Conservation (phyloP, 2,329 filamentous ascomycete genomes). For the Paecilomyces variotii region DNA sequence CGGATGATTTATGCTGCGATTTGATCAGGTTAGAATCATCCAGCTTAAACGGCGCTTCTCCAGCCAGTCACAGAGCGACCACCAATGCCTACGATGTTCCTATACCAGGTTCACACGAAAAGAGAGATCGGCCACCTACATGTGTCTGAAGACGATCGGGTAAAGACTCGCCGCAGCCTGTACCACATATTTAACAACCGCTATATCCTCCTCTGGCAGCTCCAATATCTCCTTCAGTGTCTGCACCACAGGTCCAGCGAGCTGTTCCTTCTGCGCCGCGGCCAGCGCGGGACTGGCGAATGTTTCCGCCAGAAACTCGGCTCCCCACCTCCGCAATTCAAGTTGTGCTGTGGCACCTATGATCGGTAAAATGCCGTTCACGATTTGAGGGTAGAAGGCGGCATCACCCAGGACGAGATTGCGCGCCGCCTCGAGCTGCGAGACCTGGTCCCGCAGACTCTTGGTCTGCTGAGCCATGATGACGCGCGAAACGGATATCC, state of each 20-base stretch:
- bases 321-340: conserved; percentile 88
- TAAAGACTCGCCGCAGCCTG: conserved; percentile 90
- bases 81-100: conserved; percentile 12
- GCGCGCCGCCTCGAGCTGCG: conserved; percentile 82
- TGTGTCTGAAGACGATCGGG: conserved; percentile 82
- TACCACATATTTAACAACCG: conserved; percentile 77
- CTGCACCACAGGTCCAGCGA: conserved; percentile 69
- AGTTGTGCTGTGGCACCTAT: conserved; percentile 66
- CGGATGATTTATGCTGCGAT: conserved; percentile 70
- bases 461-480: conserved; percentile 49
- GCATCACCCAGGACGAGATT: conserved; percentile 81
- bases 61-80: conserved; percentile 1
- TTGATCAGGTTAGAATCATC: conserved; percentile 21
- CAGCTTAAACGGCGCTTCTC: not conserved
- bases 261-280: conserved; percentile 67
- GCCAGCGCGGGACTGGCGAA: conserved; percentile 85
- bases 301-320: conserved; percentile 90
- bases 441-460: conserved; percentile 66
- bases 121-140: conserved; percentile 56
- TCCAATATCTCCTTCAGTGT: conserved; percentile 64
- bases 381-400: conserved; percentile 82
- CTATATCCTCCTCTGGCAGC: conserved; percentile 64
- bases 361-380: conserved; percentile 87
- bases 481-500: conserved; percentile 5
- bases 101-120: conserved; percentile 14